phyloP scores from a whole-genome alignment of 1,139 yeast species.

The Entelexis paramagnoliae region DNA sequence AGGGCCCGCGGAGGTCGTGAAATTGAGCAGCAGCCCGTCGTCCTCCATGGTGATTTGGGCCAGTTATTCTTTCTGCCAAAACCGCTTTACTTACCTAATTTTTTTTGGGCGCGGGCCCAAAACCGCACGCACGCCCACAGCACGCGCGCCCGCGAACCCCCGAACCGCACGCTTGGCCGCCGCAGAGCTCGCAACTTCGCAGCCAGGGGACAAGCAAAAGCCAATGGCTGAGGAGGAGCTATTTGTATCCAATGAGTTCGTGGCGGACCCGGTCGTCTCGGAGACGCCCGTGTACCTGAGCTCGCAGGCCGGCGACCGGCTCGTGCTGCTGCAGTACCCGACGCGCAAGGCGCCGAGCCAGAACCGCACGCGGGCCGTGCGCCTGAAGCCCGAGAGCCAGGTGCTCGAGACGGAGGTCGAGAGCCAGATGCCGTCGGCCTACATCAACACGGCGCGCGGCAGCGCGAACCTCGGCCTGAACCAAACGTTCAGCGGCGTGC shows the following conservation, averaged over 20 bases:
- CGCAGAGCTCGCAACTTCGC: no score
- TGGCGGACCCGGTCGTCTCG: constrained; percentile 65
- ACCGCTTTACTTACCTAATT: constrained; percentile 9
- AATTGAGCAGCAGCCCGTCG: constrained; percentile 60
- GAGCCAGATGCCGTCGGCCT: constrained; percentile 44
- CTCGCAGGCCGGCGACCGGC: constrained; percentile 24
- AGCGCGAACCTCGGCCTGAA: constrained; percentile 23
- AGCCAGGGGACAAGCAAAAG: not conserved
- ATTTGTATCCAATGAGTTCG: constrained; percentile 21
- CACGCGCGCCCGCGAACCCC: no score
- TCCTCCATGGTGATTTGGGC: constrained; percentile 27
- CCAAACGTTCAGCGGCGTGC: constrained; percentile 55
- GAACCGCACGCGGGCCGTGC: constrained; percentile 36
- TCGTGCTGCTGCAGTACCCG: constrained; percentile 59
- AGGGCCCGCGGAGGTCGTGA: constrained; percentile 33
- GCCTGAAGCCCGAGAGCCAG: constrained; percentile 53
- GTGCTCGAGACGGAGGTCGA: constrained; percentile 64
- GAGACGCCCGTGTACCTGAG: constrained; percentile 54
- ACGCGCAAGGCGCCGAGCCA: constrained; percentile 31
- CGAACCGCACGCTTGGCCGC: no score
- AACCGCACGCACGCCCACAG: not conserved
- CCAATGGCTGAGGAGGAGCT: constrained; percentile 10
- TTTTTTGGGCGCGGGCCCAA: constrained; percentile 5
- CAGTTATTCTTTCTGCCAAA: not conserved
- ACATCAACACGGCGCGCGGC: constrained; percentile 43